Evolutionary conservation across 768 basidiomycete species (phyloP).

Genomic region (Auriculariales sp.): DNA sequence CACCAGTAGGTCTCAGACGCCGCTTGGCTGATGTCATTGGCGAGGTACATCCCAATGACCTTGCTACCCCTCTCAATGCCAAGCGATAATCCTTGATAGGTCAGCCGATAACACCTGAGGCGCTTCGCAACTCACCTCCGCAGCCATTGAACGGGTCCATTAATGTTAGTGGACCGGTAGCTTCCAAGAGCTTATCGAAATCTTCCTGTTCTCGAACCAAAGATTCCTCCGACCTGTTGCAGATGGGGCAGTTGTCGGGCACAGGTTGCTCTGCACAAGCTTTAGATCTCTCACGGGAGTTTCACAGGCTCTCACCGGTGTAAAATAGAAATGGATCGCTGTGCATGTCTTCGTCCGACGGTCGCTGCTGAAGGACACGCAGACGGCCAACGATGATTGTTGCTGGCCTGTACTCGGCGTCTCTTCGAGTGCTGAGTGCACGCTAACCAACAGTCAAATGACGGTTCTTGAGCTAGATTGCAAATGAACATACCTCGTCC

Average conservation of each 20-base stretch:
- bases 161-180: neutral
- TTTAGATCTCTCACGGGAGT: too few relatives aligned
- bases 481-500: neutral
- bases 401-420: neutral
- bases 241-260: neutral
- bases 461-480: neutral
- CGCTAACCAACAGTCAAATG: neutral
- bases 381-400: neutral
- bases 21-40: too few relatives aligned
- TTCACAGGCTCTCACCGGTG: too few relatives aligned
- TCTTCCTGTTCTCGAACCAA: neutral
- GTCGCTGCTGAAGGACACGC: neutral
- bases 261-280: neutral
- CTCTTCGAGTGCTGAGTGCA: too few relatives aligned
- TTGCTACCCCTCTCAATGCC: too few relatives aligned
- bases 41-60: too few relatives aligned
- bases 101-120: too few relatives aligned
- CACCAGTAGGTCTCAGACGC: too few relatives aligned
- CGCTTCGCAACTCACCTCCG: too few relatives aligned
- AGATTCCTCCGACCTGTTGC: neutral
- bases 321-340: neutral
- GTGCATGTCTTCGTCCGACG: neutral
- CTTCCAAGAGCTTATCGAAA: neutral
- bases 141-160: neutral
- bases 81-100: too few relatives aligned